Evolutionary conservation across 2,329 filamentous ascomycete species (phyloP), one percentile per base, ranked within the genome.

Genomic region (Talaromyces sp.): DNA sequence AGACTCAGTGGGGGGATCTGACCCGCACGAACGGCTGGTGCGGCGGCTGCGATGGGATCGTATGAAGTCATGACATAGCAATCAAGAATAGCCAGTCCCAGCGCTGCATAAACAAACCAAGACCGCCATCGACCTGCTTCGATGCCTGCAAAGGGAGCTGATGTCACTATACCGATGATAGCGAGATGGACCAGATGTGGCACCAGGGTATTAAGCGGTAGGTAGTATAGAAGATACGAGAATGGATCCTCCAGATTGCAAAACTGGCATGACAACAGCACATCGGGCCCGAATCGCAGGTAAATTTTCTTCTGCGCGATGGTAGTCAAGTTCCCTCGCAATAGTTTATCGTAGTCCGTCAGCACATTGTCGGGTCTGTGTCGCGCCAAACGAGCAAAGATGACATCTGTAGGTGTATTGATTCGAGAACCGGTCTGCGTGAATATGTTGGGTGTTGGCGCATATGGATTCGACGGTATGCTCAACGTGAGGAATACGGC

Each of bases 131-230:
- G 80, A 15, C 82, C 80, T 4, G 87, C 89, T 65, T 89, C 85
- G 43, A 80, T 78, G 25, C 90, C 91, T 0, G 87, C 85, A 60
- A 94, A 74, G 0, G 86, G 75, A 1, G 85, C 81, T 0, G 91
- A 92, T 0, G 94, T 98, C 0, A 87, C 88, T 53, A 92, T 71
- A 4, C 91, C 91, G 19, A 97, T 78, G 56, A 89, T 77, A 63
- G 86, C 78, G 60, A 97, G 84, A 79, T 97, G 95, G 58, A 88
- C 74, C 8, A 98, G 80, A 78, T 99, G 94, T n/a, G 91, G 90
- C 15, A 87, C 82, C 1, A 93, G 72, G 7, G 96, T 80, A 29
- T 86, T 83, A 66, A 75, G 73, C 0, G 94, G 91, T 0, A 96
- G 78, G 15, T 91, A 89, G 79, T 96, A 98, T 75, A 91, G 85